Conservation (phyloP, 805 yeast species). For the Kodamaea nitidulidarum region DNA sequence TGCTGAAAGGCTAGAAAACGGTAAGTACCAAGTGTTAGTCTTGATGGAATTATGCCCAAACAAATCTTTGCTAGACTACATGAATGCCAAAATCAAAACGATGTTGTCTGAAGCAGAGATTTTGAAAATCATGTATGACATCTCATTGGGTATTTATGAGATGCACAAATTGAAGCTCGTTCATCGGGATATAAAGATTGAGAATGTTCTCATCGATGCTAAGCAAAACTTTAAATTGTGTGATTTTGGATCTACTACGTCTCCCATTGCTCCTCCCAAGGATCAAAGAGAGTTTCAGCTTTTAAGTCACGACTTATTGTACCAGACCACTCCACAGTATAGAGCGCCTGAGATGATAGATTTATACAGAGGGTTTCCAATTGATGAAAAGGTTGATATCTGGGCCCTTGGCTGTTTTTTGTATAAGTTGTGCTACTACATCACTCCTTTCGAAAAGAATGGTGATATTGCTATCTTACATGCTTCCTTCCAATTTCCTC, state of each 20-base stretch:
- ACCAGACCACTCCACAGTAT: conserved; percentile 94
- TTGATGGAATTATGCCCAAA: conserved; percentile 93
- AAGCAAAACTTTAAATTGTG: conserved; percentile 72
- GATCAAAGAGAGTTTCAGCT: conserved; percentile 67
- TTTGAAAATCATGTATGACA: conserved; percentile 76
- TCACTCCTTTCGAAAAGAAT: conserved; percentile 91
- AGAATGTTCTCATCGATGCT: conserved; percentile 80
- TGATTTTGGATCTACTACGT: conserved; percentile 89
- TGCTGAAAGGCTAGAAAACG: conserved; percentile 55
- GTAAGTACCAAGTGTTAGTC: conserved; percentile 77
- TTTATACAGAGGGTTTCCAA: conserved; percentile 72
- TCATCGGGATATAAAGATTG: conserved; percentile 92
- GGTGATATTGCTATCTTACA: conserved; percentile 82
- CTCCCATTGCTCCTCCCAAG: conserved; percentile 66
- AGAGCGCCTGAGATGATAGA: conserved; percentile 96
- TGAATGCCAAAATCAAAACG: conserved; percentile 80
- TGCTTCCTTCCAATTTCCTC: conserved; percentile 76
- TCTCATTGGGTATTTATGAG: conserved; percentile 70
- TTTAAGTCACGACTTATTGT: conserved; percentile 79
- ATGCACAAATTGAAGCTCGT: conserved; percentile 81
- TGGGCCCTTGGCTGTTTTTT: conserved; percentile 96
- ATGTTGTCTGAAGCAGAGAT: conserved; percentile 77
- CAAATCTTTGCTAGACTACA: conserved; percentile 80
- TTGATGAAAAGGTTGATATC: conserved; percentile 88
- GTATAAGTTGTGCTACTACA: conserved; percentile 86